phyloP scores from a whole-genome alignment of 345 rosid genomes.

The Laguncularia racemosa region DNA sequence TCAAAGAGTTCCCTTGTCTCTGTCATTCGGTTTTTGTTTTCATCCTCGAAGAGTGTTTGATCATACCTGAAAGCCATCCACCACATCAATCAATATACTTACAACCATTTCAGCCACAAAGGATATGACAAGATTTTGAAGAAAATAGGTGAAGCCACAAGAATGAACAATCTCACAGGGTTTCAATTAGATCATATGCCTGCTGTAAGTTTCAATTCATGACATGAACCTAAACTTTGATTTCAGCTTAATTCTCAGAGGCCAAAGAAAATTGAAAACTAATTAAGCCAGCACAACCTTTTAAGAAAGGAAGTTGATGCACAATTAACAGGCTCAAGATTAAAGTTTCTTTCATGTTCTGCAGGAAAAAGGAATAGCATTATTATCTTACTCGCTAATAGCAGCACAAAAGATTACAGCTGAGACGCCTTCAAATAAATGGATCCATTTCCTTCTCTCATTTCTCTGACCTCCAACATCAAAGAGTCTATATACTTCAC shows the following conservation, averaged over 20 bases:
- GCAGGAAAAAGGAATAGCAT: background rate
- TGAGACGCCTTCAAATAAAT: conserved; percentile 97
- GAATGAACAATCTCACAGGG: no score
- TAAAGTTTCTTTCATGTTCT: background rate
- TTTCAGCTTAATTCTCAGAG: no score
- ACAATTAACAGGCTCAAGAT: background rate
- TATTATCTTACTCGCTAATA: conserved; percentile 86
- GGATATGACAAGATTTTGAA: background rate
- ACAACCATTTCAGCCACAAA: background rate
- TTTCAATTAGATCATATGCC: no score
- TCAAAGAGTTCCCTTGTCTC: conserved; percentile 91
- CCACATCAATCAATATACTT: no score
- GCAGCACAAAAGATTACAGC: conserved; percentile 98
- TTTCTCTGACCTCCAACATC: conserved; percentile 99
- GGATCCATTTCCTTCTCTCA: conserved; percentile 99
- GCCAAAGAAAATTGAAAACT: no score
- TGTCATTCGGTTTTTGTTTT: conserved; percentile 83
- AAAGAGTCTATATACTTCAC: conserved; percentile 94
- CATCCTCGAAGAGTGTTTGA: conserved; percentile 90
- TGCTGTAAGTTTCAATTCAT: no score
- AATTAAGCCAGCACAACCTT: no score
- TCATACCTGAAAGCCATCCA: conserved; percentile 56
- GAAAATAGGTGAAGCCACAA: no score
- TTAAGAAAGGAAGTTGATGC: no score
- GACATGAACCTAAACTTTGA: no score